Base-by-base conservation (phyloP, 495 filamentous ascomycete species). In the Tuber magnatum region DNA sequence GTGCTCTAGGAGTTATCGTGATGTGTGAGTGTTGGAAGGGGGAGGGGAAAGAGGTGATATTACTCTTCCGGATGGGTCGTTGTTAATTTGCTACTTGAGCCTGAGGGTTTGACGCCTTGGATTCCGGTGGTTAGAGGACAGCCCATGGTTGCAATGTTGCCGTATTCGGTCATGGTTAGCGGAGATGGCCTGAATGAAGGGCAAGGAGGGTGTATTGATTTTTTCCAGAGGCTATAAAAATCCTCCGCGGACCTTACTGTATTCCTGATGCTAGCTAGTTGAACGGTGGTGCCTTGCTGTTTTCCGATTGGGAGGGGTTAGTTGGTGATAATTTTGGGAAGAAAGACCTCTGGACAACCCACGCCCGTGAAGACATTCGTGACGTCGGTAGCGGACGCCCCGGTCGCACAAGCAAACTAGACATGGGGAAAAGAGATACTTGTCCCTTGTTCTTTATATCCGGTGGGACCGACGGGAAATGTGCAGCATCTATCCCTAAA, bases 31-130 rank as follows among this genome's bases (percentile, higher is more conserved):
- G 42, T 35, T 65, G 24, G 35, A 68, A 56, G 22, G 42, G 2
- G 51, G 44, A 14, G 44, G 28, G 7, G 14, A 12, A 43, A 40
- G 20, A 56, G 41, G 76, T 89, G 86, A 88, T 90, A 93, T 69
- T 90, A 89, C 78, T 92, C 89, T 78, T 92, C 90, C 18, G 91
- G 85, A 76, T 92, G 91, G 73, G 92, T 87, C 87, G 92, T n/a
- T 78, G 92, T 90, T 76, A 89, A 87, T 6, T 89, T 88, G 69
- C 86, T 85, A 0, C 71, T 71, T 39, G 87, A 84, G 42, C 84
- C 82, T 0, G 91, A 85, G 6, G 84, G 87, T 78, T 90, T 90
- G 71, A 92, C 85, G 9, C 87, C 90, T 78, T 85, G 86, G 0
- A 89, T 86, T 4, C 87, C 90, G 18, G 90, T 90, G 83, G 90